Evolutionary conservation across 1,284 basidiomycete species (phyloP).

Genomic region (Porogramme epimiltina): DNA sequence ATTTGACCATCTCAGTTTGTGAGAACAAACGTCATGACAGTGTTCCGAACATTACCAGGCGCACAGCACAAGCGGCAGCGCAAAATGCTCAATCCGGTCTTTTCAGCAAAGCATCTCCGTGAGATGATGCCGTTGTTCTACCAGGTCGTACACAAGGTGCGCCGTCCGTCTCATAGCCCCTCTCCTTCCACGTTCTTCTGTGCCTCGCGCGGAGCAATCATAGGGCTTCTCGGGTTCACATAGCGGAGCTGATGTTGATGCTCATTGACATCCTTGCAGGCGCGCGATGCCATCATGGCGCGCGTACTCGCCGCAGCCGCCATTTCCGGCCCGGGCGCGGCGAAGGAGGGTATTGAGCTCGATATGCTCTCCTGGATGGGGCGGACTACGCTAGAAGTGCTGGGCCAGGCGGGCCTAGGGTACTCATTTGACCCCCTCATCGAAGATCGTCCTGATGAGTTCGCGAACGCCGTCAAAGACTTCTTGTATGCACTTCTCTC

Average conservation of each 20-base stretch:
- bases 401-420: conserved; percentile 20
- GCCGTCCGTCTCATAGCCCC: not conserved
- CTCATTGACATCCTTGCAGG: conserved; percentile 3
- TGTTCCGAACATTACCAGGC: too few species aligned
- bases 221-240: too few species aligned
- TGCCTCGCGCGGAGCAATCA: too few species aligned
- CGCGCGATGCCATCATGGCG: conserved; percentile 16
- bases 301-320: conserved; percentile 4
- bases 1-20: not conserved
- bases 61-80: conserved; percentile 21
- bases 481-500: conserved; percentile 23
- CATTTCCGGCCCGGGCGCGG: too few species aligned
- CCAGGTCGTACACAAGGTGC: conserved; percentile 15
- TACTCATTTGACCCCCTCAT: conserved; percentile 21
- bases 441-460: conserved; percentile 22
- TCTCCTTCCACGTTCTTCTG: too few species aligned
- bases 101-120: conserved; percentile 21
- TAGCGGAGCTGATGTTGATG: too few species aligned
- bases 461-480: conserved; percentile 26
- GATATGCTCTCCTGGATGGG: conserved; percentile 24
- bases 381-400: conserved; percentile 21
- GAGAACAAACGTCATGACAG: not conserved
- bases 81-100: conserved; percentile 24
- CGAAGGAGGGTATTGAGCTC: conserved; percentile 10
- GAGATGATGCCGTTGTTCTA: conserved; percentile 17